Conservation (phyloP, 306 rosid genomes). For the Myrica gale region DNA sequence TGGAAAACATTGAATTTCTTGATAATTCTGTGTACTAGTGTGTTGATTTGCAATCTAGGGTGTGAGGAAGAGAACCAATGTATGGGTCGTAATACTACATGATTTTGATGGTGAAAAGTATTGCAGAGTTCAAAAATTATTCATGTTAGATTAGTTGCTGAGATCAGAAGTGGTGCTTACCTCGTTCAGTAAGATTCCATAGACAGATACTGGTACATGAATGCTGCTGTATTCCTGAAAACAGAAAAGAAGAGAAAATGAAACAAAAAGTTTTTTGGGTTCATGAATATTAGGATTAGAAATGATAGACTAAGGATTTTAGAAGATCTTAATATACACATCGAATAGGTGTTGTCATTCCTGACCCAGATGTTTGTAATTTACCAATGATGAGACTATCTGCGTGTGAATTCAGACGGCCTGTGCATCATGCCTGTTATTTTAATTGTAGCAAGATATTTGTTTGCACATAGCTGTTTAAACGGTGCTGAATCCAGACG, state of each 20-base stretch:
- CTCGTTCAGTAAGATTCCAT: too few relatives aligned
- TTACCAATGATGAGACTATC: background rate
- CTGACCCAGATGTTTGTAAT: background rate
- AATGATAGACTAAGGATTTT: too few relatives aligned
- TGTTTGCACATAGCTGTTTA: background rate
- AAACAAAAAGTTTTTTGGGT: too few relatives aligned
- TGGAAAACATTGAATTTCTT: background rate
- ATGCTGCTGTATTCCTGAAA: too few relatives aligned
- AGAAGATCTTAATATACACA: too few relatives aligned
- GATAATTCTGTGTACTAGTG: background rate
- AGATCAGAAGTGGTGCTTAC: too few relatives aligned
- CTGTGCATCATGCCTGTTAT: background rate
- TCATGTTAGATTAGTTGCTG: background rate
- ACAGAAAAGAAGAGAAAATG: too few relatives aligned
- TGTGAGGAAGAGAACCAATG: too few relatives aligned
- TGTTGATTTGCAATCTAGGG: too few relatives aligned
- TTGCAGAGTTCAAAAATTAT: too few relatives aligned
- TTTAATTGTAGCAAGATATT: background rate
- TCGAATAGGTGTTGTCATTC: background rate
- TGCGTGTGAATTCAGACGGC: background rate
- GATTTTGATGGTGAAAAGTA: background rate
- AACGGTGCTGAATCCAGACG: background rate
- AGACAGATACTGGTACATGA: background rate
- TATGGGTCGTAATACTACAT: too few relatives aligned
- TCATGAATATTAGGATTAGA: too few relatives aligned